Base-by-base conservation (phyloP, 2,329 filamentous ascomycete species). In the Colletotrichum sp. region DNA sequence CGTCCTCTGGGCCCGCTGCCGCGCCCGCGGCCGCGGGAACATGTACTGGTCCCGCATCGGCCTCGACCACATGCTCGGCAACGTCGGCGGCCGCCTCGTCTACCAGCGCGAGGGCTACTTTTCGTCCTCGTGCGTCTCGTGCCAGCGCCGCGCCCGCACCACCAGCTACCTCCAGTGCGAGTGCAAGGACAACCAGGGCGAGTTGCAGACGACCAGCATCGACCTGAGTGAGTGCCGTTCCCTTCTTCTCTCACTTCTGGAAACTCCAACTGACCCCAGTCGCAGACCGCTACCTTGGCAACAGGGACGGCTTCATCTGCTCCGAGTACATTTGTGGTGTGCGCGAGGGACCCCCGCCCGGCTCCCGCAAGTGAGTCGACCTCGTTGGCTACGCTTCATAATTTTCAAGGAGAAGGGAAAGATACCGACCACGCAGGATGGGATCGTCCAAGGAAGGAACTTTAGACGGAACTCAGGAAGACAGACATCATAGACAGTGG, bases 51-150 rank as follows among this genome's bases (percentile, higher is more conserved):
- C 69, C 34, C 62, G 62, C 28, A 43, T 71, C 62, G 62, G 63
- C 26, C 52, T 71, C 61, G 69, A 71, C 48, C 69, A 71, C 52
- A 71, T 71, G 62, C 62, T 71, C 62, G 69, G 62, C 61, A 71
- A 71, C 52, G 52, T 67, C 24, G 48, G 52, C 52, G 69, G 69
- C 62, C 62, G 30, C 32, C 26, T 71, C 43, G 69, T 67, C 43
- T 71, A 71, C 62, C 69, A 26, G 62, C 28, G 18, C 10, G 14
- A 58, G 24, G 69, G 69, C 26, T 32, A 18, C 34, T 71, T 71
- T 52, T 71, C 69, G 7, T 67, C 62, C 4, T 67, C 69, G 12
- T 71, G 69, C 34, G 26, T 59, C 62, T 56, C 21, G 13, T 71
- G 69, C 62, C 13, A 9, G 26, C 69, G 16, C 4, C 28, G 24